phyloP scores from a whole-genome alignment of 768 basidiomycete genomes.

The Scleroderma bovista region DNA sequence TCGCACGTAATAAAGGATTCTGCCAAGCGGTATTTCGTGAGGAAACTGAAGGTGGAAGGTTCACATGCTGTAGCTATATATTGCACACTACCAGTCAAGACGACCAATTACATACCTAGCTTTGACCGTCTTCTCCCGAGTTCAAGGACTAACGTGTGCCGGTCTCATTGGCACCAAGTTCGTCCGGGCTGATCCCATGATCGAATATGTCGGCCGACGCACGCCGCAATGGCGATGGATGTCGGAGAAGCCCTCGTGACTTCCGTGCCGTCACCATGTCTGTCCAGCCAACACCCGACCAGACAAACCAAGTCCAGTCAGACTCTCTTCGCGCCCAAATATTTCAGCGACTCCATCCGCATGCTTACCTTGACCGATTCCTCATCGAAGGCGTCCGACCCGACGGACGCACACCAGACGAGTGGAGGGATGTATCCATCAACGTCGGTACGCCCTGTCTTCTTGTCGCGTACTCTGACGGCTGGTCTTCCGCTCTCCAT shows the following conservation, averaged over 20 bases:
- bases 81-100: no score
- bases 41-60: background rate
- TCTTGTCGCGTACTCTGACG: conserved; percentile 3
- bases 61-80: background rate
- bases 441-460: conserved; percentile 61
- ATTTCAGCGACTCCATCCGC: conserved; percentile 88
- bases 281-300: no score
- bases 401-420: conserved; percentile 68
- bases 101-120: no score
- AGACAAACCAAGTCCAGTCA: no score
- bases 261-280: no score
- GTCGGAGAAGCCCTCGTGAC: no score
- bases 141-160: no score
- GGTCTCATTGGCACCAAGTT: no score
- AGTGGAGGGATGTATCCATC: conserved; percentile 70
- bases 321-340: conserved; percentile 35
- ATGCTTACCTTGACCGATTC: conserved; percentile 83
- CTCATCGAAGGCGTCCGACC: conserved; percentile 72
- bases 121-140: background rate
- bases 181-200: no score
- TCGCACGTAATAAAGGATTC: background rate
- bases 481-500: no score
- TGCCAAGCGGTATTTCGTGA: background rate
- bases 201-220: no score
- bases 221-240: no score